Base-by-base conservation (phyloP, 805 yeast genomes). In the Myxozyma vanderwaltii region DNA sequence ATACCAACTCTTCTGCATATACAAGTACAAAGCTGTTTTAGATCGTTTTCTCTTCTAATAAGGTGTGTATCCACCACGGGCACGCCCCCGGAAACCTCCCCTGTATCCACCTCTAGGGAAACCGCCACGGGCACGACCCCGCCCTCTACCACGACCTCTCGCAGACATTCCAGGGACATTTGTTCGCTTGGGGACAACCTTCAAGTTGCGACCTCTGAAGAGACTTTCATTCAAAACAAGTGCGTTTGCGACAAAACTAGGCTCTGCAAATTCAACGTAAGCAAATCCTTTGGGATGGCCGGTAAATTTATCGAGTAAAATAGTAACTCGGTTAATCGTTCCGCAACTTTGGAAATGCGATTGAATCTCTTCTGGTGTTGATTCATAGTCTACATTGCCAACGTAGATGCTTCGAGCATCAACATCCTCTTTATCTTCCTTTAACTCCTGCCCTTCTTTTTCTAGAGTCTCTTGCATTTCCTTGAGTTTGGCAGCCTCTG, bases 221-320 rank as follows among this genome's bases (percentile, higher is more conserved):
- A 77, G 74, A 1, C 86, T 76, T 31, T 86, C 92, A 68, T 88
- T 84, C 62, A 86, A 75, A 15, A 79, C 76, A 43, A 89, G 77
- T 1, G 96, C 95, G 61, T 80, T 78, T 19, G 81, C 76, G 5
- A 88, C 91, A 12, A 80, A 77, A n/a, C 79, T 78, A 12, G 82
- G 80, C 68, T 82, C 87, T n/a, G 84, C 81, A 69, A 89, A 90
- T 71, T 90, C 96, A 63, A 90, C 80, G 72, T 89, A 90, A 1
- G 96, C 96, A 74, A 60, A 65, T 21, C 96, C 96, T 73, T 86
- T 86, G 45, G 96, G 94, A 63, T 82, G 86, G 5, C 96, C 95
- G 0, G 94, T 84, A 67, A 76, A 73, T 72, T 85, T 86, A 74
- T 89, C 88, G 57, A 82, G 77, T 71, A 86, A 74, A 48, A 90